A percentile compares a stretch with the other conserved stretches of the same genome.
These are phyloP conservation scores for Sapria himalayana DNA, from an alignment of 345 rosid species.

Conservation along the genomic window DNA sequence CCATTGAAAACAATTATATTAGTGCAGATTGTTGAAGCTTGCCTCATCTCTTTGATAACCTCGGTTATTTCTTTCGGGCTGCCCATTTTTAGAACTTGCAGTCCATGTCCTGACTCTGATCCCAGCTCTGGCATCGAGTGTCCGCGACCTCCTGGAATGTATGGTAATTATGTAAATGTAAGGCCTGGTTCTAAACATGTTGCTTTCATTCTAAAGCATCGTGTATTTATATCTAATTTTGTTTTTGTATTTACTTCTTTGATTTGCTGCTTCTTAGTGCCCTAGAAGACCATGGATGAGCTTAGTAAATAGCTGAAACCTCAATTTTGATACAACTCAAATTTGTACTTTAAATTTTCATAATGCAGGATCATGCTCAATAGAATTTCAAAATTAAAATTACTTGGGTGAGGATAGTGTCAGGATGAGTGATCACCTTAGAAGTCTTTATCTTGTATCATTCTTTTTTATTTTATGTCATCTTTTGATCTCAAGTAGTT, in stretches of 20 bases:
- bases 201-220: background rate
- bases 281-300: no score
- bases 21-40: slow-evolving; percentile 83
- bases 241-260: background rate
- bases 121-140: slow-evolving; percentile 59
- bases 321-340: no score
- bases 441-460: no score
- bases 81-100: slow-evolving; percentile 77
- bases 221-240: background rate
- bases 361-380: no score
- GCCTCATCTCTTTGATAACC: slow-evolving; percentile 70
- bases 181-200: slow-evolving; percentile 12
- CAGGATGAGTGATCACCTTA: no score
- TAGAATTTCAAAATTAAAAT: no score
- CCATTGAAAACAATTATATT: background rate
- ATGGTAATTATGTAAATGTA: slow-evolving; percentile 92
- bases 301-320: no score
- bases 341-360: no score
- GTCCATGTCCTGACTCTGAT: slow-evolving; percentile 71
- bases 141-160: slow-evolving; percentile 81
- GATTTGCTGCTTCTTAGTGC: no score
- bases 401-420: no score
- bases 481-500: no score
- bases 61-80: slow-evolving; percentile 80
- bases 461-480: no score